Conservation (phyloP, 177 flowering plant genomes). For the Vitis hybrid region DNA sequence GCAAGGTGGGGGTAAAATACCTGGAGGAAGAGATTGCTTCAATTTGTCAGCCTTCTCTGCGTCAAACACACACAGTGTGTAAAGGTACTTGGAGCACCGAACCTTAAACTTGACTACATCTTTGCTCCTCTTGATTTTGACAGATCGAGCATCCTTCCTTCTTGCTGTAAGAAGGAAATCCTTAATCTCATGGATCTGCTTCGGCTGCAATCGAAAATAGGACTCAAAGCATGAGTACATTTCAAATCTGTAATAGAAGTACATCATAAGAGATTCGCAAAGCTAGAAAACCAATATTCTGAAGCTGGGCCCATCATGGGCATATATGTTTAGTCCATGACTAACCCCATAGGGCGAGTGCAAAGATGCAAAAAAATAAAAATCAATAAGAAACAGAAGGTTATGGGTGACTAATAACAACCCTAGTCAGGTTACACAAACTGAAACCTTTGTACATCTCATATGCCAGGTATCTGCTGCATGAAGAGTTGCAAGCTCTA, state of each 20-base stretch:
- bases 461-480: no score
- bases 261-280: background rate
- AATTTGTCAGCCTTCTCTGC: constrained; percentile 50
- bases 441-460: no score
- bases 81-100: constrained; percentile 45
- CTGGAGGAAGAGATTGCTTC: constrained; percentile 83
- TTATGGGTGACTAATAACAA: no score
- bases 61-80: constrained; percentile 37
- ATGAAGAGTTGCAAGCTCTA: no score
- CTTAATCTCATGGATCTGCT: constrained; percentile 75
- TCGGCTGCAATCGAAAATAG: constrained; percentile 43
- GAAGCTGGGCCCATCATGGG: no score
- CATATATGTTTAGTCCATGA: no score
- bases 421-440: no score
- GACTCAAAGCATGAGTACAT: background rate
- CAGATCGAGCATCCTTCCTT: constrained; percentile 68
- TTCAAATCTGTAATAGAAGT: background rate
- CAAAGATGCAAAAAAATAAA: no score
- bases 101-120: constrained; percentile 45
- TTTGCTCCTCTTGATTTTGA: constrained; percentile 39
- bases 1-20: constrained; percentile 13
- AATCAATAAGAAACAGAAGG: no score
- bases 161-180: constrained; percentile 75
- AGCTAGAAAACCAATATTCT: no score
- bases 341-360: no score